A percentile compares a stretch with the other conserved stretches of the same genome.
phyloP scores from a whole-genome alignment of 768 basidiomycete species.

The Tephrocybe rancida region DNA sequence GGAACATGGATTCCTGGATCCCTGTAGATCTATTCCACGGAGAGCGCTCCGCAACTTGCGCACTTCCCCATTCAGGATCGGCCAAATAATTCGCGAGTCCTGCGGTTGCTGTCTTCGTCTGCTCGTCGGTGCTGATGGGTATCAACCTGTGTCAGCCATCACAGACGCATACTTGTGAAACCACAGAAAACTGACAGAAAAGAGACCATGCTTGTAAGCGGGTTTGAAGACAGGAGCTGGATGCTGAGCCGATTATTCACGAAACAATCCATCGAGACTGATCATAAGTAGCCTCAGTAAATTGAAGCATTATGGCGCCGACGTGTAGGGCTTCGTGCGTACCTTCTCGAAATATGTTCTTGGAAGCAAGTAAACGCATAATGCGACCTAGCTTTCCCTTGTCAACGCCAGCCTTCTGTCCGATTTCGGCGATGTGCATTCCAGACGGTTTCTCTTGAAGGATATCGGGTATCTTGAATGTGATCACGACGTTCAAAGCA shows the following conservation, averaged over 20 bases:
- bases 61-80: conserved; percentile 33
- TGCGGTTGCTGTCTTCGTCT: background rate
- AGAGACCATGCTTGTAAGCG: conserved; percentile 24
- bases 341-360: conserved; percentile 40
- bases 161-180: no score
- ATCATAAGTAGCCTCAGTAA: background rate
- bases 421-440: conserved; percentile 34
- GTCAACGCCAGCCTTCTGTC: conserved; percentile 30
- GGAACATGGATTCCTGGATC: conserved; percentile 9
- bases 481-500: conserved; percentile 33
- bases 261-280: conserved; percentile 36
- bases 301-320: background rate
- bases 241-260: conserved; percentile 44
- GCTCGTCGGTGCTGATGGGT: conserved; percentile 12
- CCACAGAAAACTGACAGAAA: conserved; percentile 27
- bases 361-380: conserved; percentile 39
- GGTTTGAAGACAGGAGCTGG: conserved; percentile 31
- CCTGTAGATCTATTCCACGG: conserved; percentile 17
- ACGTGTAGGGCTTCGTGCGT: background rate
- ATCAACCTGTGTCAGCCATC: no score
- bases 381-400: conserved; percentile 38
- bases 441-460: conserved; percentile 38
- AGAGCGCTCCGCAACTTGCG: conserved; percentile 17
- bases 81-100: background rate
- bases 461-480: conserved; percentile 39